Percentiles rank a stretch among this genome's conserved stretches.
These are phyloP conservation scores for Elsinoe batatas DNA, from an alignment of 2,329 filamentous ascomycete genomes.

Conservation along the genomic window DNA sequence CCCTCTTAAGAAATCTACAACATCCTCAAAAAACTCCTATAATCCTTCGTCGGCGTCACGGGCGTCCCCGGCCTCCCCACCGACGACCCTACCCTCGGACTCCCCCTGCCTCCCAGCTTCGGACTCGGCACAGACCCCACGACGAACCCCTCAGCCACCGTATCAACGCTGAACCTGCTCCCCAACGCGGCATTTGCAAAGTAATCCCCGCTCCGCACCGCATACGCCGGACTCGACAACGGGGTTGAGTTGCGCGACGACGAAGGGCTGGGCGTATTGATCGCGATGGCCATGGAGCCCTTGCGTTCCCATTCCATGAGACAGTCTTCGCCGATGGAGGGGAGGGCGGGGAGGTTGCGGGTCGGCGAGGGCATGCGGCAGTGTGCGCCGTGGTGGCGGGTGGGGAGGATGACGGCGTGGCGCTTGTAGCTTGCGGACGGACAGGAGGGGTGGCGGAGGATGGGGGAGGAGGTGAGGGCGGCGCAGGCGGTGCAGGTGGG, in stretches of 20 bases:
- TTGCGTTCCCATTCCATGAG: constrained; percentile 13
- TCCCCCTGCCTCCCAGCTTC: background rate
- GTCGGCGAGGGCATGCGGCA: constrained; percentile 9
- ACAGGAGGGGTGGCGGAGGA: background rate
- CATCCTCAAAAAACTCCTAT: constrained; percentile 11
- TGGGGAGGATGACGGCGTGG: constrained; percentile 11
- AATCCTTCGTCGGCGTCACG: constrained; percentile 2
- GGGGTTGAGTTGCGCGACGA: background rate
- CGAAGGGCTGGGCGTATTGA: constrained; percentile 1
- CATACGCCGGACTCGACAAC: background rate
- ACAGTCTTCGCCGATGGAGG: constrained; percentile 12
- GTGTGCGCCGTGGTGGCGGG: constrained; percentile 8
- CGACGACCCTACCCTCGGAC: background rate
- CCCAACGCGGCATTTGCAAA: background rate
- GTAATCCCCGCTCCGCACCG: background rate
- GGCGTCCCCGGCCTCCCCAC: background rate
- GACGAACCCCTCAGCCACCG: background rate
- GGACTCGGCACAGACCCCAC: constrained; percentile 5
- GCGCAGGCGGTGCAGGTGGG: constrained; percentile 6
- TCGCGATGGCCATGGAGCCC: constrained; percentile 4
- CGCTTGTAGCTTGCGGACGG: constrained; percentile 2
- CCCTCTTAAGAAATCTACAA: background rate
- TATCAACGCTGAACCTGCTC: constrained; percentile 4
- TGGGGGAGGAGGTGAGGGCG: constrained; percentile 1
- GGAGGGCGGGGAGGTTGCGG: background rate